phyloP scores from a whole-genome alignment of 345 rosid species.

The Melaleuca alternifolia region DNA sequence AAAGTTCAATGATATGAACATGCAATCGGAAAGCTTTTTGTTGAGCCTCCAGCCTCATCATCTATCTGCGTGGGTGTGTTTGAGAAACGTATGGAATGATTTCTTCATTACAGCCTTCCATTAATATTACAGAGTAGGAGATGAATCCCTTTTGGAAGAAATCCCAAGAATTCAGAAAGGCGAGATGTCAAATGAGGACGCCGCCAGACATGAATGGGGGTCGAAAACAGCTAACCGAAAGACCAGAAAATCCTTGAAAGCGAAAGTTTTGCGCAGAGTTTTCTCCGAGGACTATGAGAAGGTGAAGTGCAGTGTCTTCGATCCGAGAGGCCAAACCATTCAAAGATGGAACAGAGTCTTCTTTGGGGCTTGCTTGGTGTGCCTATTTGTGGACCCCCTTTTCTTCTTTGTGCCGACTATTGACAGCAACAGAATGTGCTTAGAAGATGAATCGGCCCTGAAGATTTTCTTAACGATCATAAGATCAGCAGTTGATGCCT shows the following conservation, averaged over 20 bases:
- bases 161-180: background rate
- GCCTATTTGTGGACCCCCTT: conserved; percentile 29
- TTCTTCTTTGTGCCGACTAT: conserved; percentile 19
- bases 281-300: conserved; percentile 10
- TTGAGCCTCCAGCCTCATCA: background rate
- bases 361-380: conserved; percentile 19
- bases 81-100: background rate
- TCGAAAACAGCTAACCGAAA: background rate
- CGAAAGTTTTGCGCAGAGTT: conserved; percentile 4
- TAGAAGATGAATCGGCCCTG: conserved; percentile 14
- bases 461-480: conserved; percentile 15
- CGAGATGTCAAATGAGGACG: conserved; percentile 3
- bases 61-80: background rate
- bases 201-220: background rate
- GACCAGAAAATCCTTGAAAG: background rate
- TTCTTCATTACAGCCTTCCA: background rate
- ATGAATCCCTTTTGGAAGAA: background rate
- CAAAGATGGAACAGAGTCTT: conserved; percentile 27
- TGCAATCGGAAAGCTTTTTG: background rate
- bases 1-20: background rate
- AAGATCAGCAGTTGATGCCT: conserved; percentile 20
- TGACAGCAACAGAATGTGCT: conserved; percentile 8
- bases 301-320: conserved; percentile 17
- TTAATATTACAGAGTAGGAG: background rate
- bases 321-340: conserved; percentile 27